Evolutionary conservation across 495 filamentous ascomycete genomes (phyloP), one percentile per base, ranked within the genome.

Genomic region (Stereocaulon alpinum): DNA sequence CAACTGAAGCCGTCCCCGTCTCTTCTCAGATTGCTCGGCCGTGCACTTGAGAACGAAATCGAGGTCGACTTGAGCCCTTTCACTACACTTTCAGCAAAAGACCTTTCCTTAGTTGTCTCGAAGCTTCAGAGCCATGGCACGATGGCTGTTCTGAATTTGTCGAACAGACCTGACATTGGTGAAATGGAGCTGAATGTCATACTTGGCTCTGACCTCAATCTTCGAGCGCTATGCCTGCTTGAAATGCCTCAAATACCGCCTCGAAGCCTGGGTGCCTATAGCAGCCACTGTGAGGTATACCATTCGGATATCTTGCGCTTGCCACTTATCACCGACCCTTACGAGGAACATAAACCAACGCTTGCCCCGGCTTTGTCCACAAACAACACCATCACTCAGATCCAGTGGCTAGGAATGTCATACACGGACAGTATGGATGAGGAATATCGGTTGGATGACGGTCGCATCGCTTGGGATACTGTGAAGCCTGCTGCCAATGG

Each of bases 11-110:
- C 27, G 24, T 49, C 45, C 42, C 15, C 37, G 6, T 18, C 58
- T 30, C 45, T 48, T 44, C 49, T 45, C 27, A 42, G 58, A 2
- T 12, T 56, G 14, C 45, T 53, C 18, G 53, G 3, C 40, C 32
- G 37, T 41, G 45, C 27, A 14, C 29, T 62, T 27, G 20, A 58
- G 37, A 20, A 54, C 14, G 45, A 59, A 20, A 3, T 1, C 4
- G 40, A 55, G 18, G 56, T 63, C 15, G 56, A 58, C 24, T 29
- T 58, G 9, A 45, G 54, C 22, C 40, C 32, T 0, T 47, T 62
- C 15, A 58, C 0, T 4, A 52, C 11, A 11, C n/a, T 58, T 43
- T 9, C 60, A 1, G n/a, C 37, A 4, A 34, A 40, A 15, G 40
- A 58, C 12, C 20, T 60, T n/a, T 40, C 58, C 18, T 3, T 40